Evolutionary conservation across 192 early-diverging fungal genomes (phyloP), one percentile per base, ranked within the genome.

Genomic region (Oehlia diaphana): DNA sequence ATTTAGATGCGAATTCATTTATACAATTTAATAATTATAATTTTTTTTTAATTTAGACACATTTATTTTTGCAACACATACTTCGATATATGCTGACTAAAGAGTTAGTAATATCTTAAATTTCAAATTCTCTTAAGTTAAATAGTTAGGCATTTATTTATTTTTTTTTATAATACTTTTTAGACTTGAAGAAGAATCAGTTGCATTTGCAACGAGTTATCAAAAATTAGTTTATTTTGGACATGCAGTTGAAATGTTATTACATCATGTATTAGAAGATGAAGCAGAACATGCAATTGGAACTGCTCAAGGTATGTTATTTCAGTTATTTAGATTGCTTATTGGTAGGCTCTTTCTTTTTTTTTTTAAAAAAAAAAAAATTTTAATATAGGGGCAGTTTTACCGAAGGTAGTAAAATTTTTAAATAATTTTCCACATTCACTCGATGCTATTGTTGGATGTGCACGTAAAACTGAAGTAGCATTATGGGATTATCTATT

Each of bases 391-490:
- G 81, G 83, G 39, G 91, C 88, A 19, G 84, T 95, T 23, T 81
- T 99, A 53, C 90, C 93, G 19, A 80, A 84, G 16, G 92, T 94
- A 3, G 87, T 97, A 14, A 85, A 86, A 63, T 92, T 98, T 73
- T 81, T 99, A 49, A 89, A 93, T 70, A 84, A 92, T 74, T 99
- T 97, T 79, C 87, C 90, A 6, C 91, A 91, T 73, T 89, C 89
- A 63, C 82, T 95, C 53, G 97, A 98, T 68, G 91, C 96, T 28
- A 94, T 99, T 82, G 96, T 95, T 13, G 93, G 95, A 39, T 98
- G 97, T 81, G 97, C 98, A 8, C 86, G 98, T 75, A 99, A 99
- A 82, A 95, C 95, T n/a, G 98, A 99, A 82, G 92, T 95, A 0
- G 89, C 95, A 16, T 86, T 96, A 50, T 99, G 98, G 98, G 87